Conservation (phyloP, 176 grass and related monocot genomes). For the Metroxylon sagu region DNA sequence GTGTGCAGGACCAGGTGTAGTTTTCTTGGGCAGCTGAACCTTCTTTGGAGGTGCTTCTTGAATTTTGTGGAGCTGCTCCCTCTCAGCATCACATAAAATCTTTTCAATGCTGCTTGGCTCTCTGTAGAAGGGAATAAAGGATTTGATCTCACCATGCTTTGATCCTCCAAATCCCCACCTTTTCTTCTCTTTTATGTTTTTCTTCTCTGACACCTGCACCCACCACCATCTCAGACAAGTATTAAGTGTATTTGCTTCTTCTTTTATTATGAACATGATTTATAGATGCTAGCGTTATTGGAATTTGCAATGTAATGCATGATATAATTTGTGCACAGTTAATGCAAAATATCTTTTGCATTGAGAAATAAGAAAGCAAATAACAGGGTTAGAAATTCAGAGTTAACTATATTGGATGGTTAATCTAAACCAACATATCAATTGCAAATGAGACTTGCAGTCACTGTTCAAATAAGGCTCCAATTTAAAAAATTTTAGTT, state of each 20-base stretch:
- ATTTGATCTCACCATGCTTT: conserved; percentile 32
- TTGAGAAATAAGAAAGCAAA: too few relatives aligned
- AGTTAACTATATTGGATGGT: too few relatives aligned
- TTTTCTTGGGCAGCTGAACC: conserved; percentile 33
- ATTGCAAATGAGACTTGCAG: too few relatives aligned
- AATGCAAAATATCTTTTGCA: too few relatives aligned
- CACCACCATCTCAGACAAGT: neutral
- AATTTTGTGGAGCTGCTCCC: conserved; percentile 27
- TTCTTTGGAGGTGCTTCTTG: conserved; percentile 7
- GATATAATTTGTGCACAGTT: too few relatives aligned
- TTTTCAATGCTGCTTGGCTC: conserved; percentile 98
- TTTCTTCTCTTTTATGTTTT: conserved; percentile 58
- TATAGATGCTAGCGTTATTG: too few relatives aligned
- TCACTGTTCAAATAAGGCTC: too few relatives aligned
- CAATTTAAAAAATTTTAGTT: too few relatives aligned
- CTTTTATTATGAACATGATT: conserved; percentile 2
- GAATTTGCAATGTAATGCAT: too few relatives aligned
- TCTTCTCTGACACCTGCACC: conserved; percentile 18
- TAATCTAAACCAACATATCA: too few relatives aligned
- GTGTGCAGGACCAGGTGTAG: conserved; percentile 8
- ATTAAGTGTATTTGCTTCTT: conserved; percentile 9
- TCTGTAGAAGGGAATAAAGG: conserved; percentile 70
- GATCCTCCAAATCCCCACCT: conserved; percentile 69
- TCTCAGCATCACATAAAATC: conserved; percentile 82
- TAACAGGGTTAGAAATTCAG: too few relatives aligned